Base-by-base conservation (phyloP, 495 filamentous ascomycete species). In the Cryomyces minteri region DNA sequence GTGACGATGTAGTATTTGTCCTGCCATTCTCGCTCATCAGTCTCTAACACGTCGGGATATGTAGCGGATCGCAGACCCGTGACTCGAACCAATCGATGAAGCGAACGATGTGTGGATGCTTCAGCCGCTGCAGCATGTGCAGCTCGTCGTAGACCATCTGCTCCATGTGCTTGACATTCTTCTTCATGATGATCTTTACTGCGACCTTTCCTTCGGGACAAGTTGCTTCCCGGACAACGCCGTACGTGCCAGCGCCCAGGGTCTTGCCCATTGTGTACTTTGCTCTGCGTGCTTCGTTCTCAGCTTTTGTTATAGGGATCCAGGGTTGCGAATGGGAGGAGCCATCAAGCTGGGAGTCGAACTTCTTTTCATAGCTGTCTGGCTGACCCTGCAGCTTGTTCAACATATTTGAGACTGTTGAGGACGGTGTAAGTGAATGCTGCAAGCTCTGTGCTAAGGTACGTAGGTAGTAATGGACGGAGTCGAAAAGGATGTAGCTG, bases 1-100 rank as follows among this genome's bases (percentile, higher is more conserved):
- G 90, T 99, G 58, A 99, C 88, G 53, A 99, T 99, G 62, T 99
- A 99, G 67, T 94, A 99, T 69, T 99, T 99, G 68, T 99, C 90
- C 88, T 96, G 51, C 5, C 41, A 8, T 32, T n/a, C 30, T 32
- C 12, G 1, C 2, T 33, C 8, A 30, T 18, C 40, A 38, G 9
- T 38, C 34, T 38, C 34, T 38, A 3, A 38, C 2, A 9, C 34
- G 3, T 10, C 1, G 10, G 28, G 1, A 41, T 37, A 37, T 1
- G 9, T 37, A 12, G 9, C 12, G 25, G 11, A 11, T 11, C 8
- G 63, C 69, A 41, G 58, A 82, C 79, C 56, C 85, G 85, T 40
- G 88, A 95, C 66, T 99, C 90, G 56, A 99, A 99, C 90, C 90
- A 99, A 63, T 99, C 90, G 54, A 88, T 82, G 57, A 99, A 99